Percentiles rank a stretch among this genome's conserved stretches.
Evolutionary conservation across 768 basidiomycete genomes (phyloP).

Genomic region (Amylocystis lapponica): DNA sequence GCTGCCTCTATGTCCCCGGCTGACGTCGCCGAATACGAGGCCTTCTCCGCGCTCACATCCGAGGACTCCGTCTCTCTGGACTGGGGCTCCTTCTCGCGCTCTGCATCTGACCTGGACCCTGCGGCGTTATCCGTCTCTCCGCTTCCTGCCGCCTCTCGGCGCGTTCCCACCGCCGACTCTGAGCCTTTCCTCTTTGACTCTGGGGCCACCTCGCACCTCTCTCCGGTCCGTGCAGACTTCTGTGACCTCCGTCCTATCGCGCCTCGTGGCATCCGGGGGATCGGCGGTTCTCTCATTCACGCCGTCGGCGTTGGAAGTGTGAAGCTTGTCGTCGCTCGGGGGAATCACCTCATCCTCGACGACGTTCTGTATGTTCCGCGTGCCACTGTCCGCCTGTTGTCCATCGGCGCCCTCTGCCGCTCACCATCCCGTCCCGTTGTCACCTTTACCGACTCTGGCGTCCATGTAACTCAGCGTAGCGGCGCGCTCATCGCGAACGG

Average conservation of each 20-base stretch:
- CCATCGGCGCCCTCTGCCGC: slow-evolving; percentile 7
- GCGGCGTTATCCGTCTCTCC: not conserved
- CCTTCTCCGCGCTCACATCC: not conserved
- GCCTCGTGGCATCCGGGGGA: slow-evolving; percentile 19
- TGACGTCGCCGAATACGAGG: not conserved
- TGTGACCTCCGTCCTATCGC: slow-evolving; percentile 16
- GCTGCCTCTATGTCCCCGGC: not conserved
- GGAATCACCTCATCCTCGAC: slow-evolving; percentile 1
- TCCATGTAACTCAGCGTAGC: not conserved
- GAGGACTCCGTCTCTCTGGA: not conserved
- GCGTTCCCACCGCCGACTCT: not conserved
- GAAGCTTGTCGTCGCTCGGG: slow-evolving; percentile 10
- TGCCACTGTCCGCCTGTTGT: slow-evolving; percentile 10
- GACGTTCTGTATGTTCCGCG: slow-evolving; percentile 16
- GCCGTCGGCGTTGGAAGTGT: slow-evolving; percentile 24
- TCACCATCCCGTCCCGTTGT: not conserved
- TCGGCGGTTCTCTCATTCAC: slow-evolving; percentile 21
- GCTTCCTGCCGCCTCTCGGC: not conserved
- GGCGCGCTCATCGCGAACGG: slow-evolving; percentile 1
- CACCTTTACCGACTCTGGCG: not conserved
- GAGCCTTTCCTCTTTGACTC: slow-evolving; percentile 5
- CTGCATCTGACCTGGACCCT: not conserved
- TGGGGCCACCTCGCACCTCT: slow-evolving; percentile 22
- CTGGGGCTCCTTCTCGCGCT: not conserved
- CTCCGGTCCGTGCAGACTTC: slow-evolving; percentile 22